Percentiles rank a stretch among this genome's conserved stretches.
Conservation (phyloP, 169 alveolate genomes). For the Plasmodium malariae region DNA sequence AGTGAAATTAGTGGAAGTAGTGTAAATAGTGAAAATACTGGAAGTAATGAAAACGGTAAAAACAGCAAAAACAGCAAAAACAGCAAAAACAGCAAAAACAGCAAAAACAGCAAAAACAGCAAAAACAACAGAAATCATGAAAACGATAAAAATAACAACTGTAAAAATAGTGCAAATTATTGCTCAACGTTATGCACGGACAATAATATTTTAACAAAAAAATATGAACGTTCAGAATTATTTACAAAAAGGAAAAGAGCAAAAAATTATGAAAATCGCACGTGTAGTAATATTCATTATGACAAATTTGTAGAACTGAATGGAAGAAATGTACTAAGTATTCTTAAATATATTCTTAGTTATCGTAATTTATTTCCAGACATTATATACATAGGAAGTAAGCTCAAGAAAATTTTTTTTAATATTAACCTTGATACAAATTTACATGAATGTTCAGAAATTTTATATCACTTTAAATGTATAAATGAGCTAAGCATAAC, state of each 20-base stretch:
- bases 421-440: conserved; percentile 14
- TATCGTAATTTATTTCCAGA: conserved; percentile 5
- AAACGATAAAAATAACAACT: no score
- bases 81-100: no score
- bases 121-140: no score
- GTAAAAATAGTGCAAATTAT: no score
- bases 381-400: conserved; percentile 9
- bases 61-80: no score
- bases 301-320: conserved; percentile 24
- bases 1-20: no score
- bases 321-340: conserved; percentile 44
- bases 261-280: not conserved
- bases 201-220: conserved; percentile 4
- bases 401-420: conserved; percentile 6
- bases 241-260: conserved; percentile 4
- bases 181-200: no score
- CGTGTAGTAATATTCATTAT: not conserved
- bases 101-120: no score
- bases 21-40: no score
- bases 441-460: conserved; percentile 51
- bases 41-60: no score
- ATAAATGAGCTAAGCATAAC: conserved; percentile 1
- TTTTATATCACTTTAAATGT: conserved; percentile 10
- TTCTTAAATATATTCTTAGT: conserved; percentile 27
- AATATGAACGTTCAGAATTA: conserved; percentile 33